phyloP scores from a whole-genome alignment of 1,284 basidiomycete genomes.

The Peniophora sp. region DNA sequence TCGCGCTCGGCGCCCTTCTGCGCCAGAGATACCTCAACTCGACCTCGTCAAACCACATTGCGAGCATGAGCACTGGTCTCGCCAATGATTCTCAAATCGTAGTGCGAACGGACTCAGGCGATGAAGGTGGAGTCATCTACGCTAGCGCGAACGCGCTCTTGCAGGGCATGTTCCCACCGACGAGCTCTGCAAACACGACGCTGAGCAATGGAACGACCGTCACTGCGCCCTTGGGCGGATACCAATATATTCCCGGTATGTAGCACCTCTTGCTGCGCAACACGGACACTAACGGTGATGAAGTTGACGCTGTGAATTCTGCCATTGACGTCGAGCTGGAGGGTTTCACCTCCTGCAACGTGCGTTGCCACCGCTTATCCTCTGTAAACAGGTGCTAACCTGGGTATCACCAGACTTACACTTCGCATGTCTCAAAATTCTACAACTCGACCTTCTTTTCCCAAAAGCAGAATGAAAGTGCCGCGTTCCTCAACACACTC shows the following conservation, averaged over 20 bases:
- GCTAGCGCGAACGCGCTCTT: conserved; percentile 38
- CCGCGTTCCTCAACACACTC: conserved; percentile 32
- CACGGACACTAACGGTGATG: background rate
- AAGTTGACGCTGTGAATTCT: conserved; percentile 38
- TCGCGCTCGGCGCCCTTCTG: conserved; percentile 34
- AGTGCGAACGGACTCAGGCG: conserved; percentile 38
- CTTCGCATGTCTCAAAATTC: conserved; percentile 18
- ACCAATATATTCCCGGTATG: conserved; percentile 54
- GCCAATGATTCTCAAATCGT: conserved; percentile 28
- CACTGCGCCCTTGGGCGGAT: conserved; percentile 41
- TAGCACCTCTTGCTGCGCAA: conserved; percentile 2
- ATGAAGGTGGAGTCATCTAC: conserved; percentile 42
- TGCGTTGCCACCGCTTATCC: conserved; percentile 11
- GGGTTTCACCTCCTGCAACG: conserved; percentile 38
- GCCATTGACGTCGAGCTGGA: conserved; percentile 33
- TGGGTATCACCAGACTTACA: conserved; percentile 18
- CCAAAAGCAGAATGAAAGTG: conserved; percentile 22
- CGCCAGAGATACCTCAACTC: conserved; percentile 31
- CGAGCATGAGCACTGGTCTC: conserved; percentile 22
- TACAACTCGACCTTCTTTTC: conserved; percentile 29
- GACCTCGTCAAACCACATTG: conserved; percentile 26
- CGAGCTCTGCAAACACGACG: conserved; percentile 21
- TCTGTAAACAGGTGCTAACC: background rate
- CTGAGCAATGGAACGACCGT: conserved; percentile 42
- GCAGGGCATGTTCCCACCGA: conserved; percentile 40